A percentile compares a stretch with the other conserved stretches of the same genome.
phyloP scores from a whole-genome alignment of 1,139 yeast genomes.

The Suzukiozyma palmioleophila region DNA sequence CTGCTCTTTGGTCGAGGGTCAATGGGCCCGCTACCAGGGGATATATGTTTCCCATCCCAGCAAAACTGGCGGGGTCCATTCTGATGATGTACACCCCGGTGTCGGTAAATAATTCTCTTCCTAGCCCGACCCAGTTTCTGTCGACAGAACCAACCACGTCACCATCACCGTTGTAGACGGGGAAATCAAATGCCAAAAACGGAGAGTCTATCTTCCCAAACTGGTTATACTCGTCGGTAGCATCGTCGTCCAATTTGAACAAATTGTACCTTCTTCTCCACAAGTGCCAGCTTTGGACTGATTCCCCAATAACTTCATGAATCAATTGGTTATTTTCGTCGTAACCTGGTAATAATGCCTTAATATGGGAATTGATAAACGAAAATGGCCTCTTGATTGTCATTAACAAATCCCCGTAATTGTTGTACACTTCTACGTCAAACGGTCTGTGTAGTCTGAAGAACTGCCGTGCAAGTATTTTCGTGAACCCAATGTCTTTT shows the following conservation, averaged over 20 bases:
- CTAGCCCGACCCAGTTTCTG: conserved; percentile 92
- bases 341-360: conserved; percentile 58
- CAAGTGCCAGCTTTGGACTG: conserved; percentile 88
- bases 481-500: conserved; percentile 65
- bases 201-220: conserved; percentile 88
- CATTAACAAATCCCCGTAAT: conserved; percentile 61
- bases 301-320: conserved; percentile 68
- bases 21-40: conserved; percentile 44
- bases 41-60: conserved; percentile 40
- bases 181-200: conserved; percentile 81
- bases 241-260: conserved; percentile 50
- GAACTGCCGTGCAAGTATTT: conserved; percentile 73
- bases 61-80: conserved; percentile 70
- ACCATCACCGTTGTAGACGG: conserved; percentile 57
- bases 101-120: conserved; percentile 89
- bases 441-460: conserved; percentile 84
- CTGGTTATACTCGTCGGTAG: conserved; percentile 51
- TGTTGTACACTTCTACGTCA: conserved; percentile 74
- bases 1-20: conserved; percentile 79
- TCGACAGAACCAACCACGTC: conserved; percentile 72
- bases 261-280: conserved; percentile 88
- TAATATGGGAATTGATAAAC: conserved; percentile 82
- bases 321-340: conserved; percentile 32
- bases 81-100: conserved; percentile 87
- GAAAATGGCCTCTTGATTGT: conserved; percentile 80